A percentile compares a stretch with the other conserved stretches of the same genome.
These are phyloP conservation scores for Bacterosira constricta DNA, from an alignment of 108 stramenopile species.

Conservation along the genomic window DNA sequence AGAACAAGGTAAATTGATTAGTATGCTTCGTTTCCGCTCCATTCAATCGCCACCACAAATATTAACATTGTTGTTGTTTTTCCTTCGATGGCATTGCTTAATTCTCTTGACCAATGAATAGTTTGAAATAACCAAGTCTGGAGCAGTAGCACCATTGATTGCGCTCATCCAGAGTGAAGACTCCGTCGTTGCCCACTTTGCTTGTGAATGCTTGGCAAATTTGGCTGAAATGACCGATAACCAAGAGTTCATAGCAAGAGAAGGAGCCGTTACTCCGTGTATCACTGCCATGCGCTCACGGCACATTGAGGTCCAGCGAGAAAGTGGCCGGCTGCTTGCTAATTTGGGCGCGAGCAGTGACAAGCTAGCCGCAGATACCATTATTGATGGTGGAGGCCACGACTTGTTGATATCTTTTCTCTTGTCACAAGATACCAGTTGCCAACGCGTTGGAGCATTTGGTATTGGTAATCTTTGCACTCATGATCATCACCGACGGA, in stretches of 20 bases:
- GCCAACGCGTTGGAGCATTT: slow-evolving; percentile 76
- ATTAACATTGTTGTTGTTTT: too few relatives aligned
- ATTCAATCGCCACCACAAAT: too few relatives aligned
- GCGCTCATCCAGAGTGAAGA: slow-evolving; percentile 69
- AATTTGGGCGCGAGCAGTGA: slow-evolving; percentile 64
- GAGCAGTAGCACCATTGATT: slow-evolving; percentile 74
- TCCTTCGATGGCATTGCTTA: too few relatives aligned
- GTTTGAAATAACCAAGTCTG: slow-evolving; percentile 75
- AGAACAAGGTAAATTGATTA: too few relatives aligned
- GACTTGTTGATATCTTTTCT: slow-evolving; percentile 79
- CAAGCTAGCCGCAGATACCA: slow-evolving; percentile 44
- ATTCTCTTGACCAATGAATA: too few relatives aligned
- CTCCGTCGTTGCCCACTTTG: slow-evolving; percentile 57
- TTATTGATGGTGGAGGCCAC: slow-evolving; percentile 72
- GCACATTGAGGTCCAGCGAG: slow-evolving; percentile 79
- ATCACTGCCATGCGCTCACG: slow-evolving; percentile 80
- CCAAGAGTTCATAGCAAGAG: slow-evolving; percentile 68
- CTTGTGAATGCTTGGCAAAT: slow-evolving; percentile 84
- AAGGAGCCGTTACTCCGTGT: slow-evolving; percentile 75
- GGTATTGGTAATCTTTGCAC: slow-evolving; percentile 87
- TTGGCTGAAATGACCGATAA: slow-evolving; percentile 77
- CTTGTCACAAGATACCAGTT: slow-evolving; percentile 73
- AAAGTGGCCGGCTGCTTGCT: slow-evolving; percentile 79
- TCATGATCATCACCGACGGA: slow-evolving; percentile 52
- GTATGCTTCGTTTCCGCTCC: too few relatives aligned